Base-by-base conservation (phyloP, 1,284 basidiomycete genomes). In the Paramarasmius palmivorus region DNA sequence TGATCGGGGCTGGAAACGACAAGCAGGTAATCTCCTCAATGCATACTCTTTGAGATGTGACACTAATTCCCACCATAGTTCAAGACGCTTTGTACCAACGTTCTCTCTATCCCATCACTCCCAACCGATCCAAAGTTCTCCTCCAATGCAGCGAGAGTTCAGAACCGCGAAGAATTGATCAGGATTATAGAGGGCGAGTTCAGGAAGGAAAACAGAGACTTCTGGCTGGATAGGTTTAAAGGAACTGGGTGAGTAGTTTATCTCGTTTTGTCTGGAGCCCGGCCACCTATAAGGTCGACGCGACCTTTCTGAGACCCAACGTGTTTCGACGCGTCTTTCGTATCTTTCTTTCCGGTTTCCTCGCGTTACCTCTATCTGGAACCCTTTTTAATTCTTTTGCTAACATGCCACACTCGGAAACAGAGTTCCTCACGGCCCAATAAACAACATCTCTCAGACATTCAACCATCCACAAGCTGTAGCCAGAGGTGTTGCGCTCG, bases 1-100 rank as follows among this genome's bases (percentile, higher is more conserved):
- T 97, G 93, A 86, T 98, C 52, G 94, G 93, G 41, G 94, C 92
- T 2, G 95, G 93, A 1, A 97, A 96, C 70, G 86, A 96, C 65
- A 87, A 83, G 59, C 93, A 93, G 77, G 92, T 90, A 63, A 51
- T 70, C 56, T 37, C 57, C 54, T 36, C 29, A 34, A 40, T 32
- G 17, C 37, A 15, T 51, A 50, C 35, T 56, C 39, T 50, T 36
- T 40, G 40, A 55, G 49, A 26, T 19, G 22, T 49, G 22, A 47
- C 32, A 50, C 52, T 7, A 34, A 56, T 34, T 47, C 17, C 37
- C 20, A 38, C 23, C 40, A 23, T 60, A 96, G 84, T 97, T 95
- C 71, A 76, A 71, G 50, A 73, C 81, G 19, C 74, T 95, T 26
- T 74, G 79, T 1, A 74, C 82, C 49, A 79, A 77, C 50, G 79